A percentile compares a stretch with the other conserved stretches of the same genome.
These are phyloP conservation scores for Lipomyces spencermartinsiae DNA, from an alignment of 805 yeast species.

Conservation along the genomic window DNA sequence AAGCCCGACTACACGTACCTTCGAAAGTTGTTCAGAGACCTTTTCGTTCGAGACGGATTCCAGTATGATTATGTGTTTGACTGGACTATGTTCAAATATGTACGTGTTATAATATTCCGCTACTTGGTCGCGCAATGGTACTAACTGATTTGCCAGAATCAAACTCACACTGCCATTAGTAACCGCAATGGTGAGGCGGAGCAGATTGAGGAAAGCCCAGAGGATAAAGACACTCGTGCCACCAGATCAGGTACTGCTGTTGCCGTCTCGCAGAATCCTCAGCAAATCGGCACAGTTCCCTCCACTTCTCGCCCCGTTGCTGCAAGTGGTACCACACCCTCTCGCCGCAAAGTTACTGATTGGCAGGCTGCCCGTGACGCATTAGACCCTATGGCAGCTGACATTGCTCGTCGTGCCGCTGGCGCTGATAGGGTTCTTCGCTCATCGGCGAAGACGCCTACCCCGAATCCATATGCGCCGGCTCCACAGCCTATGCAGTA, in stretches of 20 bases:
- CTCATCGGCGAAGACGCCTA: constrained; percentile 5
- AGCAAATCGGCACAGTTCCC: neutral
- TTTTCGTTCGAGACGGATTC: constrained; percentile 85
- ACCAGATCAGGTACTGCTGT: constrained; percentile 19
- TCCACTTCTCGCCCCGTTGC: constrained; percentile 9
- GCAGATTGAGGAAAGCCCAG: constrained; percentile 10
- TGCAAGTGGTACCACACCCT: constrained; percentile 18
- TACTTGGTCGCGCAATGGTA: neutral
- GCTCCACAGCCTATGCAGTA: constrained; percentile 18
- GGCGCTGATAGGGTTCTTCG: constrained; percentile 28
- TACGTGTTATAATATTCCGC: neutral
- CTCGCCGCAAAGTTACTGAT: constrained; percentile 37
- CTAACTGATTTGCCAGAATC: neutral
- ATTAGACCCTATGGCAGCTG: constrained; percentile 24
- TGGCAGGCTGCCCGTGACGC: constrained; percentile 37
- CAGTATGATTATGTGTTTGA: constrained; percentile 94
- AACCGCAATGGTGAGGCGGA: constrained; percentile 15
- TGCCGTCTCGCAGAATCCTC: constrained; percentile 10
- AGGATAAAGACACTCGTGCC: constrained; percentile 19
- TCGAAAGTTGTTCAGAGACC: constrained; percentile 86
- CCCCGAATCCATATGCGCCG: constrained; percentile 11
- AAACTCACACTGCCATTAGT: neutral
- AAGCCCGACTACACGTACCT: constrained; percentile 92
- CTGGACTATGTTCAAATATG: constrained; percentile 83
- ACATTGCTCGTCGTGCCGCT: constrained; percentile 31